Evolutionary conservation across 768 basidiomycete species (phyloP).

Genomic region (Phylloporus scabripes): DNA sequence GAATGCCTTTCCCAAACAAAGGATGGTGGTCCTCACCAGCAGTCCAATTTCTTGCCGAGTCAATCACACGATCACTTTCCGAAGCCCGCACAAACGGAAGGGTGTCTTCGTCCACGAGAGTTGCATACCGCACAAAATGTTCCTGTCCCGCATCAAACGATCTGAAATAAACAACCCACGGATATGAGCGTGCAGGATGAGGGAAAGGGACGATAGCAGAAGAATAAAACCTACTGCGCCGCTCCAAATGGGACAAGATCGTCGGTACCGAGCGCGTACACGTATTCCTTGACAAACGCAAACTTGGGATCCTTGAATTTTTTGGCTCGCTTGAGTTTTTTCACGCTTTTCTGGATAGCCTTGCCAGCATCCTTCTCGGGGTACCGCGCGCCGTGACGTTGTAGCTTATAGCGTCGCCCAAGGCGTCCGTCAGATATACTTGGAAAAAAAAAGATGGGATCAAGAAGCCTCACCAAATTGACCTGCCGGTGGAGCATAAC

Average conservation of each 20-base stretch:
- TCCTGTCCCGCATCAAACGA: conserved; percentile 46
- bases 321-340: conserved; percentile 46
- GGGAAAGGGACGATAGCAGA: conserved; percentile 29
- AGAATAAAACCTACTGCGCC: conserved; percentile 54
- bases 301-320: conserved; percentile 41
- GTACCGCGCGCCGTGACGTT: conserved; percentile 74
- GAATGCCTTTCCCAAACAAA: too few relatives aligned
- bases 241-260: conserved; percentile 65
- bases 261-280: conserved; percentile 50
- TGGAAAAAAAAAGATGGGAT: too few relatives aligned
- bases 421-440: neutral
- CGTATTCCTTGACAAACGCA: conserved; percentile 49
- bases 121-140: conserved; percentile 47
- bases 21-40: conserved; percentile 36
- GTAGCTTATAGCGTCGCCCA: conserved; percentile 41
- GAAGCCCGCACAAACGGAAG: conserved; percentile 50
- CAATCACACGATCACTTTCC: conserved; percentile 49
- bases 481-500: conserved; percentile 4
- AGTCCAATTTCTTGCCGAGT: conserved; percentile 64
- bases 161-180: conserved; percentile 19
- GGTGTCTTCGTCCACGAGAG: conserved; percentile 38
- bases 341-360: conserved; percentile 42
- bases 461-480: conserved; percentile 11
- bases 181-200: neutral
- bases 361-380: conserved; percentile 39